Evolutionary conservation across 352 stramenopile genomes (phyloP).

Genomic region (Phytophthora sp.): DNA sequence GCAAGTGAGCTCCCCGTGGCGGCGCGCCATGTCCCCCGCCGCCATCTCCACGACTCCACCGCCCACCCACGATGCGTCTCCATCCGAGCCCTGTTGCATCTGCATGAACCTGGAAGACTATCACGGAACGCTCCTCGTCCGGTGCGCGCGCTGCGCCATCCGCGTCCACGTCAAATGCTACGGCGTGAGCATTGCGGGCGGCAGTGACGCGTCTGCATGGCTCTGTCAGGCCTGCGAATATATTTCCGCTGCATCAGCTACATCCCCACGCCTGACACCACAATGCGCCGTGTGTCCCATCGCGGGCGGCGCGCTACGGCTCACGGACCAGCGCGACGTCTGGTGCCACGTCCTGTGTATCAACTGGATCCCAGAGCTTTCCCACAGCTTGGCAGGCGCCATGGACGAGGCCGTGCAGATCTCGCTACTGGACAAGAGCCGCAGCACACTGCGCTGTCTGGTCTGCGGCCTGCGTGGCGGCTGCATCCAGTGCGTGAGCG

Average conservation of each 20-base stretch:
- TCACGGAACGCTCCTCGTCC: conserved; percentile 61
- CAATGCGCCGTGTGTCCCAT: conserved; percentile 75
- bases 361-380: conserved; percentile 90
- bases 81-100: conserved; percentile 55
- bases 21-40: too few species aligned
- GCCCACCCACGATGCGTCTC: conserved; percentile 4
- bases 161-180: conserved; percentile 86
- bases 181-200: conserved; percentile 46
- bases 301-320: conserved; percentile 75
- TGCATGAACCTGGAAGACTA: conserved; percentile 78
- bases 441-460: conserved; percentile 75
- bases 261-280: conserved; percentile 31
- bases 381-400: conserved; percentile 59
- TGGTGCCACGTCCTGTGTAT: conserved; percentile 88
- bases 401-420: conserved; percentile 76
- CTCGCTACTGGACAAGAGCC: conserved; percentile 64
- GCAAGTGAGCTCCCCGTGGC: too few species aligned
- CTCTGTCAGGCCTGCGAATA: conserved; percentile 71
- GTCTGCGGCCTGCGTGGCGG: conserved; percentile 83
- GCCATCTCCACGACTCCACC: too few species aligned
- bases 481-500: conserved; percentile 90
- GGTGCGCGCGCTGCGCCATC: conserved; percentile 67
- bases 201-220: conserved; percentile 50
- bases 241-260: conserved; percentile 7
- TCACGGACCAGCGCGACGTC: conserved; percentile 57